Percentiles rank a stretch among this genome's conserved stretches.
phyloP scores from a whole-genome alignment of 345 rosid species.

The Eucalyptus guilfoylei region DNA sequence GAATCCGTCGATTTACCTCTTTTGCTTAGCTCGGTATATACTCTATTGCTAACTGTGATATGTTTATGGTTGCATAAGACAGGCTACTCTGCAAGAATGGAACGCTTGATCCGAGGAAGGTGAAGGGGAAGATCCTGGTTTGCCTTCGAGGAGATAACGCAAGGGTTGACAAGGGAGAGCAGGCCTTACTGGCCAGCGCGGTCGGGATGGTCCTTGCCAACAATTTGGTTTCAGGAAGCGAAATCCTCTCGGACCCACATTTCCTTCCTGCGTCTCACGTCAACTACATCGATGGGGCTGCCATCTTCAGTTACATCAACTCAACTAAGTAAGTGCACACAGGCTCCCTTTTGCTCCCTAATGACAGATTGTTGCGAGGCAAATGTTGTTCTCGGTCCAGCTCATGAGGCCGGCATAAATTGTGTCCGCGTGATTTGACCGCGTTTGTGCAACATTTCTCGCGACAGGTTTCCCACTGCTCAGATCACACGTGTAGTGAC shows the following conservation, averaged over 20 bases:
- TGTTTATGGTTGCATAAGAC: not conserved
- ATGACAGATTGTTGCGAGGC: not conserved
- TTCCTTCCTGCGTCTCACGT: conserved; percentile 72
- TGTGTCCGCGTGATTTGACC: not conserved
- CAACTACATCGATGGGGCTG: conserved; percentile 33
- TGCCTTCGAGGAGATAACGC: conserved; percentile 60
- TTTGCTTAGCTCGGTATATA: not conserved
- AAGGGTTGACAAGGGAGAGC: conserved; percentile 58
- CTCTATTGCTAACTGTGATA: not conserved
- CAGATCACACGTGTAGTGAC: conserved; percentile 31
- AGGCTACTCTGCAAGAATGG: conserved; percentile 49
- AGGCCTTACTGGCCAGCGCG: conserved; percentile 58
- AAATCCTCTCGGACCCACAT: conserved; percentile 50
- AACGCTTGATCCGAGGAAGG: conserved; percentile 51
- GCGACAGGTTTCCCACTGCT: conserved; percentile 37
- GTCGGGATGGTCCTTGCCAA: conserved; percentile 79
- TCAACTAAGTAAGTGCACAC: conserved; percentile 29
- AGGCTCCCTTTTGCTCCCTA: not conserved
- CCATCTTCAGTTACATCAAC: conserved; percentile 34
- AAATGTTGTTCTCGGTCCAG: not conserved
- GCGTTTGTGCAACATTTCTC: not conserved
- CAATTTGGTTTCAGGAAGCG: conserved; percentile 20
- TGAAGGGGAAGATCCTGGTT: conserved; percentile 60
- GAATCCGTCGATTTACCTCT: not conserved
- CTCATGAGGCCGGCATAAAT: not conserved